A percentile compares a stretch with the other conserved stretches of the same genome.
These are phyloP conservation scores for Pichia sp. DNA, from an alignment of 1,139 yeast genomes.

Conservation along the genomic window DNA sequence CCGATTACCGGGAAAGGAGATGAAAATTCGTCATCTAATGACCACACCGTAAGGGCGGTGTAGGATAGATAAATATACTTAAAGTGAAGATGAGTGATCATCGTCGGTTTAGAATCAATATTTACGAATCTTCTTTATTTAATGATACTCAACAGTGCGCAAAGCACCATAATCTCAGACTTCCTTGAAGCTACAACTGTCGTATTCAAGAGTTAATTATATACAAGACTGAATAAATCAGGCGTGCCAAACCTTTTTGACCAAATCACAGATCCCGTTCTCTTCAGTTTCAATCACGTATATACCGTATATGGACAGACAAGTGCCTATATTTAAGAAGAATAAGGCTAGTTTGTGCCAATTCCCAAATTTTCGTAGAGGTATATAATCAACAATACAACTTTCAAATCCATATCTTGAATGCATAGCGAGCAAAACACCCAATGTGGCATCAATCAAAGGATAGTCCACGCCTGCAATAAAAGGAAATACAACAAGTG, in stretches of 20 bases:
- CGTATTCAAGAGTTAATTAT: not conserved
- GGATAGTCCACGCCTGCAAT: constrained; percentile 50
- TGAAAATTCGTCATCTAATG: too few species aligned
- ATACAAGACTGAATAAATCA: not conserved
- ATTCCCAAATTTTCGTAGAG: constrained; percentile 65
- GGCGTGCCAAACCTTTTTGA: constrained; percentile 18
- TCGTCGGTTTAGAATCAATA: too few species aligned
- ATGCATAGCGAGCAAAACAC: constrained; percentile 57
- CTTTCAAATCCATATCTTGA: constrained; percentile 69
- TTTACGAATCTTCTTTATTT: too few species aligned
- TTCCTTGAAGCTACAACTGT: not conserved
- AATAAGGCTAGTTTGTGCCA: constrained; percentile 61
- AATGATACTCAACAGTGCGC: too few species aligned
- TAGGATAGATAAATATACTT: not conserved
- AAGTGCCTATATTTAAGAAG: constrained; percentile 60
- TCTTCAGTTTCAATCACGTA: constrained; percentile 55
- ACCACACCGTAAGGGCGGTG: too few species aligned
- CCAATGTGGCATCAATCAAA: constrained; percentile 55
- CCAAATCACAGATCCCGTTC: constrained; percentile 39
- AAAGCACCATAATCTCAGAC: too few species aligned
- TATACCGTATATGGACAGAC: constrained; percentile 61
- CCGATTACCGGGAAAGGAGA: not conserved
- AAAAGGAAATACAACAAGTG: constrained; percentile 61
- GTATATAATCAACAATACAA: constrained; percentile 77
- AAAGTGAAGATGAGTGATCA: not conserved